Conservation (phyloP, 179 eudicot genomes). For the Spinacia oleracea region DNA sequence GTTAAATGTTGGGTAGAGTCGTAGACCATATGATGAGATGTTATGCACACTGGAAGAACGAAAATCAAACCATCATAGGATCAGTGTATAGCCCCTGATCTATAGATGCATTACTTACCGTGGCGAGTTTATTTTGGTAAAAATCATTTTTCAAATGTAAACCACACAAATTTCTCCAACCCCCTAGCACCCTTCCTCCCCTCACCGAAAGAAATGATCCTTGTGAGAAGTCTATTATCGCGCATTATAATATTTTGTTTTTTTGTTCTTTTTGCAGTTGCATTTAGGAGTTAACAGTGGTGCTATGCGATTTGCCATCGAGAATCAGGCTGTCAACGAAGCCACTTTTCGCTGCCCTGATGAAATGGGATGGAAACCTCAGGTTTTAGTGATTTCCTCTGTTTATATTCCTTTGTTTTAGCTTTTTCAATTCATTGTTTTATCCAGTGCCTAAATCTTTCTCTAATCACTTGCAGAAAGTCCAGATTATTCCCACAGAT, state of each 20-base stretch:
- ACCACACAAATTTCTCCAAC: neutral
- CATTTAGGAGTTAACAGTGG: slow-evolving; percentile 84
- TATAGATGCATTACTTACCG: neutral
- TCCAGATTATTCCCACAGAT: slow-evolving; percentile 75
- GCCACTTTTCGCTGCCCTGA: slow-evolving; percentile 97
- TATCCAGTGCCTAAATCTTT: slow-evolving; percentile 1
- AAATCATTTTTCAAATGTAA: neutral
- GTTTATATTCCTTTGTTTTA: slow-evolving; percentile 4
- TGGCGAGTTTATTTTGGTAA: neutral
- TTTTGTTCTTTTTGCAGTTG: slow-evolving; percentile 34
- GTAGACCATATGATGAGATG: slow-evolving; percentile 1
- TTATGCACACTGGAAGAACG: neutral
- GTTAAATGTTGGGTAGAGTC: neutral
- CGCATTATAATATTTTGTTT: neutral
- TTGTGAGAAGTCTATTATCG: neutral
- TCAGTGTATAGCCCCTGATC: neutral
- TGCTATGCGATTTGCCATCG: slow-evolving; percentile 79
- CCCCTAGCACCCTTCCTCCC: neutral
- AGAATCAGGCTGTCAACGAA: slow-evolving; percentile 84
- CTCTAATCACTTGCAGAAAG: slow-evolving; percentile 58
- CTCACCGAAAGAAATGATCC: neutral
- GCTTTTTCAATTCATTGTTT: neutral
- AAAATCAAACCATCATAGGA: slow-evolving; percentile 2
- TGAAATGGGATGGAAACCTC: slow-evolving; percentile 99
- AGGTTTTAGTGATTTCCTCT: slow-evolving; percentile 44